Conservation (phyloP, 306 rosid genomes). For the Medicago arabica region DNA sequence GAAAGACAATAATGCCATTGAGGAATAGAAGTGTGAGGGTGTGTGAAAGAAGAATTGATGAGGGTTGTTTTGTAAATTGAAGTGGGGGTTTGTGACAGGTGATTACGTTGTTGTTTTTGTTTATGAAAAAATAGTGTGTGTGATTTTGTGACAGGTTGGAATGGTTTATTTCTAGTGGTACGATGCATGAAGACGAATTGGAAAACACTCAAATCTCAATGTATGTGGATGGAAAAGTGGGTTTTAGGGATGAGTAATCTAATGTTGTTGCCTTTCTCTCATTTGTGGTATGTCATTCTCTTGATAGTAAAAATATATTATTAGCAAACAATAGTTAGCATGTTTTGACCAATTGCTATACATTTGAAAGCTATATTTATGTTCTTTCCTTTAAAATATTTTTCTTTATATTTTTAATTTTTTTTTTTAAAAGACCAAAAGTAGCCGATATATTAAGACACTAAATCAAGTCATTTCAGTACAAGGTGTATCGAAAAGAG, state of each 20-base stretch:
- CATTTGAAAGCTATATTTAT: too few species aligned
- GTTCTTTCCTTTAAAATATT: too few species aligned
- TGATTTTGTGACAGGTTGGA: neutral
- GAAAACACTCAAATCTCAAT: neutral
- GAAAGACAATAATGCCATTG: constrained; percentile 45
- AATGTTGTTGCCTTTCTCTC: neutral
- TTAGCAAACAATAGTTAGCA: too few species aligned
- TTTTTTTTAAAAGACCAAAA: too few species aligned
- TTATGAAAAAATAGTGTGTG: neutral
- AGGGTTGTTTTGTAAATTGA: constrained; percentile 38
- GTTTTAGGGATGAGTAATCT: neutral
- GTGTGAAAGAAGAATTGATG: neutral
- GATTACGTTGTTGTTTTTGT: neutral
- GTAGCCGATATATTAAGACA: too few species aligned
- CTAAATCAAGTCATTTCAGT: too few species aligned
- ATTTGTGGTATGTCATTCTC: neutral
- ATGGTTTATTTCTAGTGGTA: neutral
- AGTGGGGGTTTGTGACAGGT: neutral
- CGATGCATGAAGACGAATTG: too few species aligned
- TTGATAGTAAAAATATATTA: neutral
- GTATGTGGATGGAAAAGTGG: constrained; percentile 14
- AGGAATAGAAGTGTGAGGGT: neutral
- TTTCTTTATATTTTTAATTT: too few species aligned
- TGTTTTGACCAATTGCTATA: too few species aligned
- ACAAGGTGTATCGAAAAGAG: too few species aligned